Conservation (phyloP, 768 basidiomycete genomes). For the Strobilomyces echinocephalus region DNA sequence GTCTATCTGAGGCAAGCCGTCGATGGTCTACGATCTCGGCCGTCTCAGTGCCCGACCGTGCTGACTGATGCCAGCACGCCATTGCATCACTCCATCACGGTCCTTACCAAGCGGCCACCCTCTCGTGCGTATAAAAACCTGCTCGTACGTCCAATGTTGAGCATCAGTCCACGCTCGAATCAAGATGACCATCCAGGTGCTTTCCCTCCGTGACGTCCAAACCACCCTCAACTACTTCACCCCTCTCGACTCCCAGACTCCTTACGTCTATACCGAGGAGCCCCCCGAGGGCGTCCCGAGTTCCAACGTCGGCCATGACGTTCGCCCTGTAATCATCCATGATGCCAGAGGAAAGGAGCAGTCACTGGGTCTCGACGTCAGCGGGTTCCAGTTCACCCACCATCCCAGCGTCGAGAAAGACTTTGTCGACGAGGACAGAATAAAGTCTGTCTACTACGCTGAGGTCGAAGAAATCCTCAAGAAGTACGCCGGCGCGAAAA, state of each 20-base stretch:
- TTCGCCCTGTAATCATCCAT: constrained; percentile 20
- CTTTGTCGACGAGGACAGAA: constrained; percentile 37
- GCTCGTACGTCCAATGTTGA: not conserved
- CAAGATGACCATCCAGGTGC: constrained; percentile 20
- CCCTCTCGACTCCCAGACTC: constrained; percentile 25
- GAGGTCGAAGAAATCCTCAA: constrained; percentile 42
- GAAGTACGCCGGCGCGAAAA: constrained; percentile 35
- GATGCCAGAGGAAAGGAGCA: constrained; percentile 32
- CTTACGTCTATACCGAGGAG: constrained; percentile 33
- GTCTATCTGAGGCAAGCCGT: too few relatives aligned
- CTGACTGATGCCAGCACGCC: constrained; percentile 8
- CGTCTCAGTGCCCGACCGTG: not conserved
- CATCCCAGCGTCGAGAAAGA: constrained; percentile 33
- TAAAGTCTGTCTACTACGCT: constrained; percentile 36
- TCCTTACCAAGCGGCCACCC: not conserved
- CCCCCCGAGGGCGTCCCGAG: constrained; percentile 26
- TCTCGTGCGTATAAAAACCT: constrained; percentile 8
- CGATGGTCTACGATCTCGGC: too few relatives aligned
- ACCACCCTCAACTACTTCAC: constrained; percentile 37
- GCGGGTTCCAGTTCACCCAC: constrained; percentile 42
- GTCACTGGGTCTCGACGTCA: constrained; percentile 32
- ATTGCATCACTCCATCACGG: not conserved
- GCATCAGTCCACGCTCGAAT: not conserved
- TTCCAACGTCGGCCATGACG: constrained; percentile 29
- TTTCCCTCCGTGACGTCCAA: constrained; percentile 33